phyloP scores from a whole-genome alignment of 2,329 filamentous ascomycete genomes.

The Diplodia mutila region DNA sequence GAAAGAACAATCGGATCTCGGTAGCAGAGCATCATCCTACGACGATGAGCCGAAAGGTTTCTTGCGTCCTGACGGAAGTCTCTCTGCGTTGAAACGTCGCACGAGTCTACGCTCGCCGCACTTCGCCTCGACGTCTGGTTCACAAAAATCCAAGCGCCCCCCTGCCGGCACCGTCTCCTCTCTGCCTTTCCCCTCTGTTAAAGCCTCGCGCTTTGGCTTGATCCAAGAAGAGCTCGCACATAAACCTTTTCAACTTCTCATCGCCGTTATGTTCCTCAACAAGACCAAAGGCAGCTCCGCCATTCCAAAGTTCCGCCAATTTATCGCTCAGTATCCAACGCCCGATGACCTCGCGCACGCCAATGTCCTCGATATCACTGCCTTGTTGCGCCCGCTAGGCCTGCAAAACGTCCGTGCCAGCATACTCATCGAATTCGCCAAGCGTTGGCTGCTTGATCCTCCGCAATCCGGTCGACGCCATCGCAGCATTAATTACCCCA shows the following conservation, averaged over 20 bases:
- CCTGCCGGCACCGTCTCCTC: slow-evolving; percentile 14
- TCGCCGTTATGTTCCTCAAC: slow-evolving; percentile 84
- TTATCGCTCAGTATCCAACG: slow-evolving; percentile 71
- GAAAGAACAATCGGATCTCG: background rate
- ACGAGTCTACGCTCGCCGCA: slow-evolving; percentile 13
- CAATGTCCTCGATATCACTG: slow-evolving; percentile 29
- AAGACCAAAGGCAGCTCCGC: slow-evolving; percentile 74
- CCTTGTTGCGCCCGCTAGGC: slow-evolving; percentile 35
- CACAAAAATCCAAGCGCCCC: background rate
- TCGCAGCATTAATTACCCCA: slow-evolving; percentile 53
- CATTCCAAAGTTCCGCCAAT: slow-evolving; percentile 72
- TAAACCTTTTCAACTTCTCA: slow-evolving; percentile 77
- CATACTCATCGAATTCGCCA: slow-evolving; percentile 71
- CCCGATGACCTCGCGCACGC: slow-evolving; percentile 61
- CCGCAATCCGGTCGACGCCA: slow-evolving; percentile 64
- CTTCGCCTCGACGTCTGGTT: background rate
- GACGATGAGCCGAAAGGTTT: slow-evolving; percentile 22
- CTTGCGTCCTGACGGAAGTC: background rate
- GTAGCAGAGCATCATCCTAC: slow-evolving; percentile 10
- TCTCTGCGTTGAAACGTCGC: slow-evolving; percentile 9
- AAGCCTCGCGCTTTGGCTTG: slow-evolving; percentile 65
- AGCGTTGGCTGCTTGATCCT: slow-evolving; percentile 66
- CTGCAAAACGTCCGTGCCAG: slow-evolving; percentile 56
- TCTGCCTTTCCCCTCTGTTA: slow-evolving; percentile 24
- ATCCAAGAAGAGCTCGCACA: slow-evolving; percentile 79